Evolutionary conservation across 1,284 basidiomycete genomes (phyloP).

Genomic region (Heimioporus punctisporus): DNA sequence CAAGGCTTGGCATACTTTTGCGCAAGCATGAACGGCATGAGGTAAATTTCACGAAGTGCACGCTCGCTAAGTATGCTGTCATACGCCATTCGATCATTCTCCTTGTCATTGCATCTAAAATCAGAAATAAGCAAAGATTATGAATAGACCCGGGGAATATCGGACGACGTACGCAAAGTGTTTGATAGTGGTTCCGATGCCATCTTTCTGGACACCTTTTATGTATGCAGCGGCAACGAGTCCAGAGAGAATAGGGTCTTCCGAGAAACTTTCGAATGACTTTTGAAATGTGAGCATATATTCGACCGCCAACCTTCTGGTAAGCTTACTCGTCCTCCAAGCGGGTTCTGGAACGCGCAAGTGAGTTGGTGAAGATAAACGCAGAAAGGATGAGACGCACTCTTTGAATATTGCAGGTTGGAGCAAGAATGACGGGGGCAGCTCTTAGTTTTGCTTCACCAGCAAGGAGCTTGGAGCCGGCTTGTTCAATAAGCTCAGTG

Average conservation of each 20-base stretch:
- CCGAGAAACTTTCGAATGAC: slow-evolving; percentile 80
- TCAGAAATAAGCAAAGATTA: neutral
- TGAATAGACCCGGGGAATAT: neutral
- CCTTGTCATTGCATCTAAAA: slow-evolving; percentile 68
- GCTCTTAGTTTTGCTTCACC: slow-evolving; percentile 71
- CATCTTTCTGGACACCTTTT: slow-evolving; percentile 70
- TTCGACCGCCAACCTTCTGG: neutral
- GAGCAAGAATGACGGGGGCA: slow-evolving; percentile 72
- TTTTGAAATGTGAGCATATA: slow-evolving; percentile 25
- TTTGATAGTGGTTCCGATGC: slow-evolving; percentile 74
- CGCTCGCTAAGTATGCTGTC: slow-evolving; percentile 65
- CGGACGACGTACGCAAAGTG: slow-evolving; percentile 59
- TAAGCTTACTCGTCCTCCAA: slow-evolving; percentile 64
- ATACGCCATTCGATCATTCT: slow-evolving; percentile 67
- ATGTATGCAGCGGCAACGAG: slow-evolving; percentile 73
- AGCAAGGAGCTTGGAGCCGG: slow-evolving; percentile 69
- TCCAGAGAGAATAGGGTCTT: slow-evolving; percentile 78
- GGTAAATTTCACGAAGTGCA: slow-evolving; percentile 81
- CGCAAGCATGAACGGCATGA: slow-evolving; percentile 85
- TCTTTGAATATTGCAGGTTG: slow-evolving; percentile 82
- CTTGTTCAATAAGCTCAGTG: slow-evolving; percentile 59
- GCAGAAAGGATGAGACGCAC: slow-evolving; percentile 30
- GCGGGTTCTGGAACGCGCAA: slow-evolving; percentile 50
- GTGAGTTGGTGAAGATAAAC: slow-evolving; percentile 2
- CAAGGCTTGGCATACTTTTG: slow-evolving; percentile 72